A percentile compares a stretch with the other conserved stretches of the same genome.
These are phyloP conservation scores for Lentinula detonsa DNA, from an alignment of 768 basidiomycete genomes.

Conservation along the genomic window DNA sequence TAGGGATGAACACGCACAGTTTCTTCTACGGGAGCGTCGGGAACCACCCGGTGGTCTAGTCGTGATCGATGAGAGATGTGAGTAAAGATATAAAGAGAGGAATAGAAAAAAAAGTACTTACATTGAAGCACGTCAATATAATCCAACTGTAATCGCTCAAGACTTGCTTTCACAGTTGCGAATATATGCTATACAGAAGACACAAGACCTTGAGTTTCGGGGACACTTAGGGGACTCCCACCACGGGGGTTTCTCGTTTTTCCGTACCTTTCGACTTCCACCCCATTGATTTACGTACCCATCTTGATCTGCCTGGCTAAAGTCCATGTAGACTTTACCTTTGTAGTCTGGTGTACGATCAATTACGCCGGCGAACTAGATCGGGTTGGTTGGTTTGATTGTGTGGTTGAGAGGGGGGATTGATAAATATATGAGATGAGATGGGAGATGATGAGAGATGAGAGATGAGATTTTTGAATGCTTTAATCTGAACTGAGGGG, in stretches of 20 bases:
- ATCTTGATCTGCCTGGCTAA: constrained; percentile 22
- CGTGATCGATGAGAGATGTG: neutral
- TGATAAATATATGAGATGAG: no score
- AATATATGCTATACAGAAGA: constrained; percentile 42
- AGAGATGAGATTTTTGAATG: no score
- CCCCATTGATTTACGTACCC: constrained; percentile 46
- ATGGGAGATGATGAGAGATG: no score
- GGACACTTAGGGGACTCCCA: no score
- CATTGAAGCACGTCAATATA: constrained; percentile 56
- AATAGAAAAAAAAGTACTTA: neutral
- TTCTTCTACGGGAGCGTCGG: constrained; percentile 42
- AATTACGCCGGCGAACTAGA: neutral
- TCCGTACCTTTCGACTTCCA: constrained; percentile 32
- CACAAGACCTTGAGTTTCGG: neutral
- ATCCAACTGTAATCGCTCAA: constrained; percentile 37
- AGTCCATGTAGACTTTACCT: neutral
- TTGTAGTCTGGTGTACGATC: neutral
- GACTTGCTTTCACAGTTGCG: constrained; percentile 36
- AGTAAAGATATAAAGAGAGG: no score
- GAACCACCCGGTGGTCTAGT: constrained; percentile 41
- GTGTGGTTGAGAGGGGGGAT: no score
- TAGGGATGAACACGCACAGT: constrained; percentile 16
- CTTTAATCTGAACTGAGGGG: neutral
- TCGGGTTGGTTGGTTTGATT: no score
- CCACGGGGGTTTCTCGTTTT: neutral